Evolutionary conservation across 2,329 filamentous ascomycete species (phyloP).

Genomic region (Neophaeococcomyces aloes): DNA sequence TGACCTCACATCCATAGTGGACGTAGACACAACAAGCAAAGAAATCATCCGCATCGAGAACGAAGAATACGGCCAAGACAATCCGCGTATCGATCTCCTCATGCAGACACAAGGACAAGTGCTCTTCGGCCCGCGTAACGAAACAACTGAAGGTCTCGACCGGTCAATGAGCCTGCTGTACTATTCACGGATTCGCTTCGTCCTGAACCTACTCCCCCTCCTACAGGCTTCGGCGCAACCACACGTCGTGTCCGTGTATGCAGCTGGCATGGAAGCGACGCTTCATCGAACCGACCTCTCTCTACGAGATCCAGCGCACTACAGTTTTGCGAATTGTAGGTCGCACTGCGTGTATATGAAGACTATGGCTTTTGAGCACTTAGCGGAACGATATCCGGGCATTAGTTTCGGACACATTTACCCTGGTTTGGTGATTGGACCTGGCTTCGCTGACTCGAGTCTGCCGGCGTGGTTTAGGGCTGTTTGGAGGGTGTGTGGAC

Average conservation of each 20-base stretch:
- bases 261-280: conserved; percentile 23
- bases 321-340: conserved; percentile 24
- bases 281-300: conserved; percentile 22
- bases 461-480: conserved; percentile 26
- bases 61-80: conserved; percentile 1
- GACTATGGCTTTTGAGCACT: conserved; percentile 25
- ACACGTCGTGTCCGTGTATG: conserved; percentile 28
- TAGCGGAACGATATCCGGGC: conserved; percentile 21
- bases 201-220: conserved; percentile 23
- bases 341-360: conserved; percentile 26
- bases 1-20: conserved; percentile 26
- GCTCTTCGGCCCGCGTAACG: conserved; percentile 11
- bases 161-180: conserved; percentile 24
- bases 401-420: conserved; percentile 25
- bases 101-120: conserved; percentile 16
- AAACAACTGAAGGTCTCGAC: conserved; percentile 26
- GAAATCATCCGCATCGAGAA: conserved; percentile 24
- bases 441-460: conserved; percentile 21
- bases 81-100: conserved; percentile 27
- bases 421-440: conserved; percentile 27
- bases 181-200: conserved; percentile 26
- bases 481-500: conserved; percentile 22
- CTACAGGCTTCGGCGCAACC: conserved; percentile 16
- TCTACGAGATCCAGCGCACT: conserved; percentile 21
- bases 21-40: conserved; percentile 27